phyloP scores from a whole-genome alignment of 2,329 filamentous ascomycete species.

The Penicillium glabrum region DNA sequence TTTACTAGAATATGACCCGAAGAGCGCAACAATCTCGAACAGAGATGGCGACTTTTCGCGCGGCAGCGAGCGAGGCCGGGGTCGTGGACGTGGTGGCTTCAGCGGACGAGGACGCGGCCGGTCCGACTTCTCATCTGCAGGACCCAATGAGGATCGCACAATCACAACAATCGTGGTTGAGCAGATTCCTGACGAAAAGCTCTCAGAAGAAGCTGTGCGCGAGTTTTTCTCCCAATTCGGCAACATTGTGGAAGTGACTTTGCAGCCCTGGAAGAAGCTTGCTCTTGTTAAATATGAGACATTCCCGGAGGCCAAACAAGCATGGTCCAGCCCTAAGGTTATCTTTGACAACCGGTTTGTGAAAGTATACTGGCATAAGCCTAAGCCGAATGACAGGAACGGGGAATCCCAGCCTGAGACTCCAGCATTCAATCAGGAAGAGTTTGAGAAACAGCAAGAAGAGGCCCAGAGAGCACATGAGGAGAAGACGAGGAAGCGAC shows the following conservation, averaged over 20 bases:
- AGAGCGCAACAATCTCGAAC: conserved; percentile 46
- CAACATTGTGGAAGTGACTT: conserved; percentile 52
- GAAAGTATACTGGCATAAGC: conserved; percentile 63
- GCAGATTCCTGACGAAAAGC: conserved; percentile 60
- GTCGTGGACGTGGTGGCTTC: conserved; percentile 45
- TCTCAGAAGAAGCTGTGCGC: conserved; percentile 53
- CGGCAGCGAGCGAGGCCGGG: conserved; percentile 40
- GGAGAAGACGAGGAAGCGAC: conserved; percentile 52
- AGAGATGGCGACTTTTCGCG: conserved; percentile 25
- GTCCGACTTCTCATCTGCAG: conserved; percentile 55
- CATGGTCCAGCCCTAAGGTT: conserved; percentile 61
- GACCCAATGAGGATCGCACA: conserved; percentile 53
- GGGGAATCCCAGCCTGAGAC: conserved; percentile 33
- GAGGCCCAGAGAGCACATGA: conserved; percentile 59
- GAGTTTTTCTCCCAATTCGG: conserved; percentile 61
- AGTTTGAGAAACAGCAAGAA: conserved; percentile 55
- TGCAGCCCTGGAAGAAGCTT: conserved; percentile 55
- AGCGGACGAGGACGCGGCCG: conserved; percentile 43
- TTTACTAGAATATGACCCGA: conserved; percentile 55
- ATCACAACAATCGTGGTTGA: conserved; percentile 60
- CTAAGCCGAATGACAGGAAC: conserved; percentile 36
- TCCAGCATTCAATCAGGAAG: conserved; percentile 53
- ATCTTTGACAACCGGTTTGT: conserved; percentile 66
- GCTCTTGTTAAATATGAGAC: conserved; percentile 57
- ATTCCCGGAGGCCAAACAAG: conserved; percentile 52